A percentile compares a stretch with the other conserved stretches of the same genome.
Evolutionary conservation across 2,329 filamentous ascomycete species (phyloP).

Genomic region (Aureobasidium melanogenum): DNA sequence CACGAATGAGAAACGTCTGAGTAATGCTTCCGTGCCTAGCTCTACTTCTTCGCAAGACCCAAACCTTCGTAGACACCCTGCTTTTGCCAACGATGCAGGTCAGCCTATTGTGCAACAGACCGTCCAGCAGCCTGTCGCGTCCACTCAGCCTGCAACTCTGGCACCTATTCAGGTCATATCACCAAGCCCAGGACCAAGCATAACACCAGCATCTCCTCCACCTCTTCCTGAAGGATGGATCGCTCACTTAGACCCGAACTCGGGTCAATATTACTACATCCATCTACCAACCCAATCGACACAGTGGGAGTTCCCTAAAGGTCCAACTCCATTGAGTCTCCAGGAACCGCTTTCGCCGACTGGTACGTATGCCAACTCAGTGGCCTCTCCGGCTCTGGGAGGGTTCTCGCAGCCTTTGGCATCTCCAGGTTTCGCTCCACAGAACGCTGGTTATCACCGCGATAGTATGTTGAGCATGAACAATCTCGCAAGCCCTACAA

Average conservation of each 20-base stretch:
- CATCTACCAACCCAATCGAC: conserved; percentile 91
- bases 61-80: conserved; percentile 57
- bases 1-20: conserved; percentile 65
- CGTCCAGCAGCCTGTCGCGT: conserved; percentile 38
- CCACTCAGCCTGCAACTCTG: conserved; percentile 37
- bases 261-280: conserved; percentile 98
- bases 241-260: conserved; percentile 87
- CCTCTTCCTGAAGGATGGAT: conserved; percentile 98
- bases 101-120: conserved; percentile 38
- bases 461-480: conserved; percentile 80
- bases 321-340: conserved; percentile 78
- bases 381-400: conserved; percentile 37
- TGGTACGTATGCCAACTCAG: conserved; percentile 40
- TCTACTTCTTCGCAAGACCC: conserved; percentile 13
- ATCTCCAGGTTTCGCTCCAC: conserved; percentile 74
- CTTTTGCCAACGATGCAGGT: conserved; percentile 72
- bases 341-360: conserved; percentile 80
- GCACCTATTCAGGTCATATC: conserved; percentile 32
- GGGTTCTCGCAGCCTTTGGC: conserved; percentile 55
- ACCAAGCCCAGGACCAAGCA: conserved; percentile 31
- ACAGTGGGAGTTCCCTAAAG: conserved; percentile 98
- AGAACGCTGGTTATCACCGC: conserved; percentile 60
- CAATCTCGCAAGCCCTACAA: conserved; percentile 61
- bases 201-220: conserved; percentile 73
- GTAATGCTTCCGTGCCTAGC: conserved; percentile 22